Percentiles rank a stretch among this genome's conserved stretches.
phyloP scores from a whole-genome alignment of 768 basidiomycete species.

The Atractiella rhizophila region DNA sequence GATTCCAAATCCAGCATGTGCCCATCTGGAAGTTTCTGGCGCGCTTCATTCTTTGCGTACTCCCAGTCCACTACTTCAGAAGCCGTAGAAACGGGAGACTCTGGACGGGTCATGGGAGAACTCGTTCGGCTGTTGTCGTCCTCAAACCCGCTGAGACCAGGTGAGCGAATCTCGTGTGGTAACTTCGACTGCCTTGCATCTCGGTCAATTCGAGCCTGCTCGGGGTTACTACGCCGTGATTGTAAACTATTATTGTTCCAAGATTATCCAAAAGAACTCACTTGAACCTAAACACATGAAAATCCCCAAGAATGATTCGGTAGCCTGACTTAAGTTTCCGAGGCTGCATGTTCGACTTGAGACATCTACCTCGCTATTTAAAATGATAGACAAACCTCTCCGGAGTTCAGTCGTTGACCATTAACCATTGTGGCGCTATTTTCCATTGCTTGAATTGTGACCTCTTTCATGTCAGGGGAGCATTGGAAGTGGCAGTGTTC shows the following conservation, averaged over 20 bases:
- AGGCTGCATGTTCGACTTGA: slow-evolving; percentile 23
- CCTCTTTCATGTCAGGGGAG: slow-evolving; percentile 40
- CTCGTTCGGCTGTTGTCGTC: slow-evolving; percentile 28
- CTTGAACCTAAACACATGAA: slow-evolving; percentile 89
- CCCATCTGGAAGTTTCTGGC: slow-evolving; percentile 50
- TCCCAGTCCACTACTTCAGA: slow-evolving; percentile 74
- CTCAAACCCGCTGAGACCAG: slow-evolving; percentile 29
- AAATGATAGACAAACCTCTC: slow-evolving; percentile 32
- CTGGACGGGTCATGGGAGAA: slow-evolving; percentile 35
- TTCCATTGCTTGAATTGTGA: slow-evolving; percentile 50
- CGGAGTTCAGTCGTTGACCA: slow-evolving; percentile 57
- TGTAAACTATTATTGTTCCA: neutral
- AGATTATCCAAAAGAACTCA: neutral
- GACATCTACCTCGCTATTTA: neutral
- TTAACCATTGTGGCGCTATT: slow-evolving; percentile 80
- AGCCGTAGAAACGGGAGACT: slow-evolving; percentile 42
- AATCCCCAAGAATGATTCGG: slow-evolving; percentile 87
- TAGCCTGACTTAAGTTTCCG: slow-evolving; percentile 79
- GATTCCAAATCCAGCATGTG: slow-evolving; percentile 72
- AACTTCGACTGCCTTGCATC: slow-evolving; percentile 23
- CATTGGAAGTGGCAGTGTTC: slow-evolving; percentile 88
- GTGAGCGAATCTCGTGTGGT: neutral
- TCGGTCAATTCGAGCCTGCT: slow-evolving; percentile 73
- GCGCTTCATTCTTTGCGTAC: slow-evolving; percentile 87
- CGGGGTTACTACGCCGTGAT: slow-evolving; percentile 36